phyloP scores from a whole-genome alignment of 176 grass and related monocot species.

The Stipa capillata region DNA sequence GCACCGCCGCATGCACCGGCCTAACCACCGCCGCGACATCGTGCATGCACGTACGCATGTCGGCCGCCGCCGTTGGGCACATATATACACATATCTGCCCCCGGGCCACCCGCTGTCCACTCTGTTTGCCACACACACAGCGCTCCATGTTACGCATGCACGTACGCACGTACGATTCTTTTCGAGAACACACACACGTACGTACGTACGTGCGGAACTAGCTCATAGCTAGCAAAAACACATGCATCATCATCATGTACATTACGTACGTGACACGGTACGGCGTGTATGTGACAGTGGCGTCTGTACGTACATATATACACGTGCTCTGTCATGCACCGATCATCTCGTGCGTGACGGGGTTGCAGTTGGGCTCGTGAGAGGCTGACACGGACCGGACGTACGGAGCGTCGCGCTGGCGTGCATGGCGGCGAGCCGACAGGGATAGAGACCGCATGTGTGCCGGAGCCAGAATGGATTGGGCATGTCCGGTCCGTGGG shows the following conservation, averaged over 20 bases:
- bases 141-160: background rate
- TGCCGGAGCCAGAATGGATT: background rate
- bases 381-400: background rate
- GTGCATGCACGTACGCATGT: background rate
- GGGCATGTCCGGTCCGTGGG: conserved; percentile 26
- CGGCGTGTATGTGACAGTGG: background rate
- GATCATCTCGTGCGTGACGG: background rate
- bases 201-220: too few species aligned
- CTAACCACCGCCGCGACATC: background rate
- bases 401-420: background rate
- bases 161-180: background rate
- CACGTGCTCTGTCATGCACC: background rate
- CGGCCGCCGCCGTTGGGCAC: background rate
- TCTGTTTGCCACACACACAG: background rate
- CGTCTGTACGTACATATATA: background rate
- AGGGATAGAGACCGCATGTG: background rate
- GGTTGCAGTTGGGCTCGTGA: background rate
- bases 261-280: too few species aligned
- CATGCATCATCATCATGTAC: too few species aligned
- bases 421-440: background rate
- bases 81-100: background rate
- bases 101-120: background rate
- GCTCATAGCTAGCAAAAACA: too few species aligned
- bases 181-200: background rate
- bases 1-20: background rate